Evolutionary conservation across 306 rosid species (phyloP).

Genomic region (Canavalia gladiata): DNA sequence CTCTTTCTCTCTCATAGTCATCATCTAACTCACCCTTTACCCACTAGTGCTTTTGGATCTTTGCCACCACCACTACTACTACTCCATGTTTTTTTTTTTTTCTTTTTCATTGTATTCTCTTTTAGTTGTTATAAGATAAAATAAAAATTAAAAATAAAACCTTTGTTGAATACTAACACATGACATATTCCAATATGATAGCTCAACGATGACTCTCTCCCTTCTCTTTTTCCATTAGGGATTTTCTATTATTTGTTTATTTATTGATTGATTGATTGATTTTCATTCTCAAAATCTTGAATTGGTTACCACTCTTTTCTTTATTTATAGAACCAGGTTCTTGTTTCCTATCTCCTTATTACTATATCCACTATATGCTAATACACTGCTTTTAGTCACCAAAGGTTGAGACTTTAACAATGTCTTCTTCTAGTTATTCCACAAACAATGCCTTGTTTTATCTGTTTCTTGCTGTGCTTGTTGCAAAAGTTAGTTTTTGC

Average conservation of each 20-base stretch:
- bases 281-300: conserved; percentile 1
- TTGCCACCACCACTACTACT: conserved; percentile 21
- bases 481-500: conserved; percentile 56
- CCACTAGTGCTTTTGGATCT: conserved; percentile 29
- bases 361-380: neutral
- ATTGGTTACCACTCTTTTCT: neutral
- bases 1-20: conserved; percentile 44
- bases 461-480: conserved; percentile 56
- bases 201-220: conserved; percentile 46
- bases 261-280: neutral
- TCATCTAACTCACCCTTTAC: conserved; percentile 35
- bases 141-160: neutral
- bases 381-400: conserved; percentile 20
- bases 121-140: conserved; percentile 39
- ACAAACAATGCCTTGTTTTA: conserved; percentile 44
- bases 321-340: conserved; percentile 32
- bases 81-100: neutral
- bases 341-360: conserved; percentile 4
- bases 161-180: conserved; percentile 5
- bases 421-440: conserved; percentile 54
- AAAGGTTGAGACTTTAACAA: conserved; percentile 43
- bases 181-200: conserved; percentile 18
- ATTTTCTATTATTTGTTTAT: neutral
- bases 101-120: conserved; percentile 28
- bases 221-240: conserved; percentile 5